Evolutionary conservation across 345 rosid species (phyloP).

Genomic region (Viola odorata): DNA sequence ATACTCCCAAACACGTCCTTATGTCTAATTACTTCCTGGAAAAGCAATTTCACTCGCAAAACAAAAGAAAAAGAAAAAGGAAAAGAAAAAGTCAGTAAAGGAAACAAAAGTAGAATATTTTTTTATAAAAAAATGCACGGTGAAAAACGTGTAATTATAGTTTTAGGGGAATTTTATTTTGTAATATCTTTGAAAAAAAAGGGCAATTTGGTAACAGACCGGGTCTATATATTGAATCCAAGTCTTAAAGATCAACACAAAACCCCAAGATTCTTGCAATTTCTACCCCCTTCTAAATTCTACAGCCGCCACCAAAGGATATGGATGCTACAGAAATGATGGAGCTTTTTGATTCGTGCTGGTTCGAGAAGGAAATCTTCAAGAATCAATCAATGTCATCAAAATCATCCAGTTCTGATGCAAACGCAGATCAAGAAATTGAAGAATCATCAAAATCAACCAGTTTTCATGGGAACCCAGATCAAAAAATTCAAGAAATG

Average conservation of each 20-base stretch:
- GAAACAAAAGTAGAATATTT: background rate
- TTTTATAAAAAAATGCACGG: background rate
- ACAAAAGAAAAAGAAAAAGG: background rate
- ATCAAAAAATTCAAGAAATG: slow-evolving; percentile 18
- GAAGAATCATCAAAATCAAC: slow-evolving; percentile 18
- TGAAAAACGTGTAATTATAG: slow-evolving; percentile 26
- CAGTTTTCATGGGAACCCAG: slow-evolving; percentile 21
- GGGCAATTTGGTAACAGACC: slow-evolving; percentile 18
- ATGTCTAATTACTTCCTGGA: slow-evolving; percentile 20
- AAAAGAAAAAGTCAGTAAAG: background rate
- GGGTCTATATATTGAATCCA: slow-evolving; percentile 7
- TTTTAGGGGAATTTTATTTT: background rate
- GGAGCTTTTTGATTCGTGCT: slow-evolving; percentile 38
- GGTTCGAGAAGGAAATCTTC: slow-evolving; percentile 45
- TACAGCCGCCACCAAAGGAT: slow-evolving; percentile 13
- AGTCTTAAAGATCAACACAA: too few relatives aligned
- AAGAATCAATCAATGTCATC: slow-evolving; percentile 17
- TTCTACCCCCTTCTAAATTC: background rate
- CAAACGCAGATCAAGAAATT: slow-evolving; percentile 19
- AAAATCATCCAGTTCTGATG: slow-evolving; percentile 5
- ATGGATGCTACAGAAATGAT: slow-evolving; percentile 33
- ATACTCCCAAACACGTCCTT: slow-evolving; percentile 6
- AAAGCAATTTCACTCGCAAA: slow-evolving; percentile 21
- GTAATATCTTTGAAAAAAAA: background rate
- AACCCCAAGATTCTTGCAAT: too few relatives aligned